Percentiles rank a stretch among this genome's conserved stretches.
Evolutionary conservation across 108 stramenopile species (phyloP).

Genomic region (Fragilaria radians): DNA sequence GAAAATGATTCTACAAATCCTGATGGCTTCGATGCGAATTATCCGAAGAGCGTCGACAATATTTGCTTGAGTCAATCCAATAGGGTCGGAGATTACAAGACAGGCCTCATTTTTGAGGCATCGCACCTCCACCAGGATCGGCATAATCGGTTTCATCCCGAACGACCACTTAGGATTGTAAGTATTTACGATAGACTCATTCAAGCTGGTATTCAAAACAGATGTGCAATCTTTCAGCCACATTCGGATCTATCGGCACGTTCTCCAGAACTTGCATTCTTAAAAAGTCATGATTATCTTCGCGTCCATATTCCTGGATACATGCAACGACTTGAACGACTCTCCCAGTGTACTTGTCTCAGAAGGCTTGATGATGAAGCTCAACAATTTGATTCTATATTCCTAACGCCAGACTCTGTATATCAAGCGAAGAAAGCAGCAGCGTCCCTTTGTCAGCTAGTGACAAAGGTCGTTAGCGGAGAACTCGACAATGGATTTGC

Average conservation of each 20-base stretch:
- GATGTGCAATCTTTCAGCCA: not conserved
- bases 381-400: constrained; percentile 47
- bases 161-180: constrained; percentile 28
- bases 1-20: too few species aligned
- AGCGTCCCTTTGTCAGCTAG: constrained; percentile 38
- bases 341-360: constrained; percentile 27
- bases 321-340: constrained; percentile 29
- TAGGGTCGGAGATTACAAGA: constrained; percentile 15
- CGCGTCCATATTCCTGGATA: constrained; percentile 42
- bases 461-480: constrained; percentile 21
- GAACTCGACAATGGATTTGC: constrained; percentile 44
- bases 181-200: constrained; percentile 12
- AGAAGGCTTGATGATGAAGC: constrained; percentile 36
- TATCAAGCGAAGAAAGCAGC: constrained; percentile 33
- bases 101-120: constrained; percentile 35
- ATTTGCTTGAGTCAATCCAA: too few species aligned
- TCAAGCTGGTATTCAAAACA: not conserved
- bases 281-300: constrained; percentile 30
- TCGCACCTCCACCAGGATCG: constrained; percentile 28
- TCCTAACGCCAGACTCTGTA: constrained; percentile 38
- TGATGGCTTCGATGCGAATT: too few species aligned
- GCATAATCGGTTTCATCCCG: constrained; percentile 35
- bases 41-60: too few species aligned
- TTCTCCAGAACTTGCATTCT: constrained; percentile 8
- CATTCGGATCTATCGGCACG: not conserved